phyloP scores from a whole-genome alignment of 306 rosid genomes.

The Dalbergia cochinchinensis region DNA sequence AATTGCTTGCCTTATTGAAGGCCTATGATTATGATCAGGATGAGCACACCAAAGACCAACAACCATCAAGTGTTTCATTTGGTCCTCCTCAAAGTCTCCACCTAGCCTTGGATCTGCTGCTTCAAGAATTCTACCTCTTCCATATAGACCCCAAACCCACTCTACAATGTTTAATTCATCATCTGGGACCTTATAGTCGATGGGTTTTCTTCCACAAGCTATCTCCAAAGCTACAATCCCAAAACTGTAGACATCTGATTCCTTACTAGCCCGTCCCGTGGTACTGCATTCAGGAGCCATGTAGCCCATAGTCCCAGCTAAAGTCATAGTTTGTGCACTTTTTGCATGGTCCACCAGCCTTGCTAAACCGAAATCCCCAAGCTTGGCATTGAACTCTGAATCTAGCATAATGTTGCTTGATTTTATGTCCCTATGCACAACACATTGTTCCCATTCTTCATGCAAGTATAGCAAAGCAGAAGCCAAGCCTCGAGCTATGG shows the following conservation, averaged over 20 bases:
- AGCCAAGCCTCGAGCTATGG: slow-evolving; percentile 39
- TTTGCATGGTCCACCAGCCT: slow-evolving; percentile 38
- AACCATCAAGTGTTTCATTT: background rate
- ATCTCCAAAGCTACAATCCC: slow-evolving; percentile 63
- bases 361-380: slow-evolving; percentile 52
- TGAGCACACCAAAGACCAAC: background rate
- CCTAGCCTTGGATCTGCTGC: background rate
- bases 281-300: slow-evolving; percentile 44
- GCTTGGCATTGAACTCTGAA: slow-evolving; percentile 45
- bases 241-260: slow-evolving; percentile 50
- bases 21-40: background rate
- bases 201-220: slow-evolving; percentile 57
- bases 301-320: slow-evolving; percentile 49
- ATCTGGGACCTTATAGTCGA: slow-evolving; percentile 16
- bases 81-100: background rate
- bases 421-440: slow-evolving; percentile 49
- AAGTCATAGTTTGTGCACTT: slow-evolving; percentile 21
- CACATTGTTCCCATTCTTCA: slow-evolving; percentile 50
- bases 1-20: background rate
- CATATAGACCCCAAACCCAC: background rate
- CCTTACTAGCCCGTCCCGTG: slow-evolving; percentile 30
- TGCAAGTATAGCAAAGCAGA: slow-evolving; percentile 48
- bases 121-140: background rate
- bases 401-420: slow-evolving; percentile 52
- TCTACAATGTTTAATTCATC: slow-evolving; percentile 41